Base-by-base conservation (phyloP, 208 protist species). In the Wallacemonas sp. region DNA sequence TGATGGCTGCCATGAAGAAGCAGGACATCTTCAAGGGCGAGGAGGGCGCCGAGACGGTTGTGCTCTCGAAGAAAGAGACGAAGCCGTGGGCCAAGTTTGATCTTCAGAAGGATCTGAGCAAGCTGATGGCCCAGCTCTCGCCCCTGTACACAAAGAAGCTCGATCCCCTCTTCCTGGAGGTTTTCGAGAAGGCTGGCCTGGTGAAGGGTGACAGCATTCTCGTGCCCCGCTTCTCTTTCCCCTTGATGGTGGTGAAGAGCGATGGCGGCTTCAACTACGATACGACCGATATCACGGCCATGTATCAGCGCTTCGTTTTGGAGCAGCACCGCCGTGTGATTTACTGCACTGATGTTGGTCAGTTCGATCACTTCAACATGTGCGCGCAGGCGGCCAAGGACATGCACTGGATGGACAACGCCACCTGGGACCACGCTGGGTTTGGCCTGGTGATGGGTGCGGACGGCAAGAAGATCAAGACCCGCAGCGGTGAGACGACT, bases 391-490 rank as follows among this genome's bases (percentile, higher is more conserved):
- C 80, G 34, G 95, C 84, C 30, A 83, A 92, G 72, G 90, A 96
- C 59, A 90, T 95, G 87, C 72, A 82, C 22, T 97, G 91, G 91
- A 89, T 96, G 80, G 77, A 82, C 56, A 62, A 77, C 63, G 75
- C 72, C 41, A 83, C 83, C n/a, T 94, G 95, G 78, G 87, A 96
- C 63, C 95, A 98, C 81, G 91, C 90, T 36, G 95, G 91, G 26
- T 98, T 98, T 72, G 96, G 96, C 39, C 83, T 98, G 14, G 96
- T 98, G 24, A 88, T 85, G 0, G 96, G 93, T 21, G 78, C 74
- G 6, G 91, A 98, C 62, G 93, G 93, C 19, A 98, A 97, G 87
- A 97, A 97, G 82, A 97, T 98, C 68, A 98, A 98, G 80, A 98
- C 98, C 19, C 93, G 98, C 59, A 93, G 86, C 46, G 97, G 97